phyloP scores from a whole-genome alignment of 2,329 filamentous ascomycete genomes.

The Cladophialophora exuberans region DNA sequence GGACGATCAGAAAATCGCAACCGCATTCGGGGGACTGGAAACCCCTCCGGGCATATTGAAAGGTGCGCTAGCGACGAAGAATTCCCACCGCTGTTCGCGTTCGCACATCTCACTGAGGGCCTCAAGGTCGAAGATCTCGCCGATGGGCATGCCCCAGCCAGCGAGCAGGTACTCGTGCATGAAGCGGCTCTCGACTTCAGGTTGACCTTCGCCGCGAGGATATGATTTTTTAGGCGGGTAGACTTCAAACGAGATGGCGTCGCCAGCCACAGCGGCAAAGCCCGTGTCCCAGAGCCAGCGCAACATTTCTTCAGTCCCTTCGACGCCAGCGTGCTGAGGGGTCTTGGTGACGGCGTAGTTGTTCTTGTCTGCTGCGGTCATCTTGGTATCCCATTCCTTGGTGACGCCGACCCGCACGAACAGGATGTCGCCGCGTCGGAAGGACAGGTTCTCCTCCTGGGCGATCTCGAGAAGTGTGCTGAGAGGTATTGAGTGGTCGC shows the following conservation, averaged over 20 bases:
- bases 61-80: constrained; percentile 51
- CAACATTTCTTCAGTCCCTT: constrained; percentile 53
- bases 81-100: constrained; percentile 42
- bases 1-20: constrained; percentile 31
- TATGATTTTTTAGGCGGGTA: constrained; percentile 35
- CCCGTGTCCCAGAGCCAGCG: constrained; percentile 62
- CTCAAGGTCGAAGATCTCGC: constrained; percentile 44
- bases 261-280: constrained; percentile 61
- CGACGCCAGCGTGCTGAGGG: constrained; percentile 46
- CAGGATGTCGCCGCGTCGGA: constrained; percentile 57
- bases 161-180: constrained; percentile 34
- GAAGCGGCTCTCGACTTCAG: constrained; percentile 21
- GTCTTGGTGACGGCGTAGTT: constrained; percentile 37
- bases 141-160: constrained; percentile 37
- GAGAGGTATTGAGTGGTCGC: constrained; percentile 48
- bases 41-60: constrained; percentile 34
- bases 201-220: constrained; percentile 7
- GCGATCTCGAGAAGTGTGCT: constrained; percentile 45
- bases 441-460: constrained; percentile 46
- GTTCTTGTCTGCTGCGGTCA: constrained; percentile 42
- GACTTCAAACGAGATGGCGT: constrained; percentile 59
- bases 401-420: constrained; percentile 51
- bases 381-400: constrained; percentile 46
- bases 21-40: constrained; percentile 32
- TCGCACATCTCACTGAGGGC: constrained; percentile 41